Conservation (phyloP, 345 rosid genomes). For the Gossypium australe region DNA sequence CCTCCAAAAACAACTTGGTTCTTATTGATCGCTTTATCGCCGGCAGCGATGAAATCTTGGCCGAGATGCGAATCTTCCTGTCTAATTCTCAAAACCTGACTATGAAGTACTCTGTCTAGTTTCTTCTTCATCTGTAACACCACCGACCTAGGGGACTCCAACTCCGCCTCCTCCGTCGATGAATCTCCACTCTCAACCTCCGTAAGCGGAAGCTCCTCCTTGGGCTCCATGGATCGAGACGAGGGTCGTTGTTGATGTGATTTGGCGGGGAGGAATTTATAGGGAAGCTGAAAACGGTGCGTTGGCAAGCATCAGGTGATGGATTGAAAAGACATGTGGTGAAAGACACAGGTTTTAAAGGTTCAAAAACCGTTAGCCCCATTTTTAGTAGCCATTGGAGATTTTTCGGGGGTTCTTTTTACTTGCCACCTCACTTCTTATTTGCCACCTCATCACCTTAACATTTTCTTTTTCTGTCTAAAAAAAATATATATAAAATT, state of each 20-base stretch:
- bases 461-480: too few species aligned
- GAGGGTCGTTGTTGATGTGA: not conserved
- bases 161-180: constrained; percentile 35
- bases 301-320: constrained; percentile 15
- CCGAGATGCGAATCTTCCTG: constrained; percentile 29
- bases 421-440: not conserved
- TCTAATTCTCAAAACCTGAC: constrained; percentile 60
- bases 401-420: not conserved
- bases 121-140: constrained; percentile 30
- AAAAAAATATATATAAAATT: too few species aligned
- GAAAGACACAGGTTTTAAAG: not conserved
- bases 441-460: too few species aligned
- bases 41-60: constrained; percentile 34
- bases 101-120: constrained; percentile 36
- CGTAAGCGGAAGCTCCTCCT: not conserved
- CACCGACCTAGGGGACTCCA: constrained; percentile 55
- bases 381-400: constrained; percentile 2
- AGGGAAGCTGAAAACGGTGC: not conserved
- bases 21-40: constrained; percentile 8
- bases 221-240: not conserved
- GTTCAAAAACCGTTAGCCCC: constrained; percentile 17
- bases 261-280: not conserved
- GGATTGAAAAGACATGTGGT: constrained; percentile 5
- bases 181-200: constrained; percentile 59
- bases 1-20: not conserved